phyloP scores from a whole-genome alignment of 1,284 basidiomycete genomes.

The Boletellus deceptivus region DNA sequence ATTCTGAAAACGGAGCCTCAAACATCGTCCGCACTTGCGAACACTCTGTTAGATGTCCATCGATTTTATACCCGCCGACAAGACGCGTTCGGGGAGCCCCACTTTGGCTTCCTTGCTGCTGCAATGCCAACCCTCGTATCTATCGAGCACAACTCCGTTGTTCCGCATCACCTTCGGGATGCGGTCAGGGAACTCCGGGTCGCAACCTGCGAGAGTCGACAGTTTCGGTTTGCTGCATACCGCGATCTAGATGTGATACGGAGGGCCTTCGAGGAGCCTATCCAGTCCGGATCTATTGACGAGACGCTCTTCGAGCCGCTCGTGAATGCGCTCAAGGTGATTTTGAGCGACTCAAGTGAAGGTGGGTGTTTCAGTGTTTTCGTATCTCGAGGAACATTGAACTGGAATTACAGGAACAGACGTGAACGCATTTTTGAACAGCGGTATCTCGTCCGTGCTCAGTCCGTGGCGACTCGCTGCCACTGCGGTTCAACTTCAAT shows the following conservation, averaged over 20 bases:
- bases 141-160: slow-evolving; percentile 57
- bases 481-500: slow-evolving; percentile 73
- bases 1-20: slow-evolving; percentile 54
- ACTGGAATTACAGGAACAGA: slow-evolving; percentile 33
- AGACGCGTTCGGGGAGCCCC: slow-evolving; percentile 60
- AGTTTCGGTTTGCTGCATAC: slow-evolving; percentile 70
- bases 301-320: slow-evolving; percentile 60
- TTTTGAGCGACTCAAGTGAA: slow-evolving; percentile 54
- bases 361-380: slow-evolving; percentile 30
- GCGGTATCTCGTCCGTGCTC: slow-evolving; percentile 61
- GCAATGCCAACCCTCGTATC: slow-evolving; percentile 66
- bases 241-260: slow-evolving; percentile 68
- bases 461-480: slow-evolving; percentile 81
- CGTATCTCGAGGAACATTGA: neutral
- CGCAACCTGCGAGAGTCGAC: slow-evolving; percentile 54
- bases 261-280: slow-evolving; percentile 61
- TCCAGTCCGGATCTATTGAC: slow-evolving; percentile 48
- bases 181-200: slow-evolving; percentile 52
- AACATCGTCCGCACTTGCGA: slow-evolving; percentile 42
- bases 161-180: slow-evolving; percentile 48
- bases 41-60: slow-evolving; percentile 61
- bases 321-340: slow-evolving; percentile 60
- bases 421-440: slow-evolving; percentile 51
- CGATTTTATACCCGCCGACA: slow-evolving; percentile 63
- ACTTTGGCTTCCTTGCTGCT: slow-evolving; percentile 60